Conservation (phyloP, 345 rosid species). For the Rhizophora mangle region DNA sequence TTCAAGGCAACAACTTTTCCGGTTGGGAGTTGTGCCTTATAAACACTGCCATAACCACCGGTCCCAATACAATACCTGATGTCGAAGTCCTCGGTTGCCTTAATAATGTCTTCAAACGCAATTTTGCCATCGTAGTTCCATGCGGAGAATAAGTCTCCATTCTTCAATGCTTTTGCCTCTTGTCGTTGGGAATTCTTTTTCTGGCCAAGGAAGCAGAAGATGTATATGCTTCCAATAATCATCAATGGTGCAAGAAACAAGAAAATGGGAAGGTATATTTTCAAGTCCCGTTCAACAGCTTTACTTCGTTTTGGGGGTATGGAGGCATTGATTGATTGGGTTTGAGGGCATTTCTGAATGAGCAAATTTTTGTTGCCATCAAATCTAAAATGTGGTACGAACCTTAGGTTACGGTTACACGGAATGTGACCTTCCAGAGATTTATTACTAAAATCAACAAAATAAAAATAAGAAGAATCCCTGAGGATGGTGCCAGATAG, state of each 20-base stretch:
- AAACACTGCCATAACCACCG: background rate
- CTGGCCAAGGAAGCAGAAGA: background rate
- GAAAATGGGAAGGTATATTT: background rate
- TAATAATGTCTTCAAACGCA: background rate
- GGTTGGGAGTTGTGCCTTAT: background rate
- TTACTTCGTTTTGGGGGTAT: background rate
- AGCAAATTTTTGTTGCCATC: background rate
- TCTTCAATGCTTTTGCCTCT: background rate
- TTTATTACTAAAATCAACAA: background rate
- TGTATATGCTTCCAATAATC: background rate
- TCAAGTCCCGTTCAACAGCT: background rate
- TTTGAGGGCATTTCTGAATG: background rate
- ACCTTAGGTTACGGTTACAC: background rate
- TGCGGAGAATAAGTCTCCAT: background rate
- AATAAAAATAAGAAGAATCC: fast-evolving
- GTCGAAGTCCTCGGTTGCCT: background rate
- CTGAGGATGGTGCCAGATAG: background rate
- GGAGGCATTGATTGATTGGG: background rate
- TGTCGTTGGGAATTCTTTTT: background rate
- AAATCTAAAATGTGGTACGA: background rate
- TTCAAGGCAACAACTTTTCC: background rate
- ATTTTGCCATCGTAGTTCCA: background rate
- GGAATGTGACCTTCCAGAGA: background rate
- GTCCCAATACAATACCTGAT: background rate
- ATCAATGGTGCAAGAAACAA: background rate